Evolutionary conservation across 768 basidiomycete genomes (phyloP).

Genomic region (Lentinula sp.): DNA sequence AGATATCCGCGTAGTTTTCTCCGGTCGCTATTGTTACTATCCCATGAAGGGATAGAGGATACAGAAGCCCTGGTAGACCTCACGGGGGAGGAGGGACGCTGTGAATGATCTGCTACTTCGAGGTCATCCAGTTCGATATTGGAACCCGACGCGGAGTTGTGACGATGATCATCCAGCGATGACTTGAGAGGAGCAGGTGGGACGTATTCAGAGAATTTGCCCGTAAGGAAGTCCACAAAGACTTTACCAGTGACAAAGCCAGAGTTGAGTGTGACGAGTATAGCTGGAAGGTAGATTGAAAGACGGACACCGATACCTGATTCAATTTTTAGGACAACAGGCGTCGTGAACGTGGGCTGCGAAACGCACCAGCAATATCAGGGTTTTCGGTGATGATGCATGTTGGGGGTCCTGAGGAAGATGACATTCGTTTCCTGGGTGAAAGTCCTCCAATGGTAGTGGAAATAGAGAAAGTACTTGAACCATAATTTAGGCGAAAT

Average conservation of each 20-base stretch:
- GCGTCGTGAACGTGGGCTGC: background rate
- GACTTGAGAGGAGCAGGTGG: background rate
- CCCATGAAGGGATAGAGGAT: background rate
- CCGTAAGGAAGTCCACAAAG: background rate
- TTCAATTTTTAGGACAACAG: no score
- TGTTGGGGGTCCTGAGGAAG: no score
- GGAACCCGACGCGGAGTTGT: background rate
- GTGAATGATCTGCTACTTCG: background rate
- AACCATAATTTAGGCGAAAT: no score
- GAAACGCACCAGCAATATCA: background rate
- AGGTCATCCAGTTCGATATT: background rate
- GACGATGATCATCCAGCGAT: background rate
- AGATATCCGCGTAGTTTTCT: background rate
- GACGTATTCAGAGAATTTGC: background rate
- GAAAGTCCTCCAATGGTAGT: no score
- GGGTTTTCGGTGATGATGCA: background rate
- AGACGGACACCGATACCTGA: background rate
- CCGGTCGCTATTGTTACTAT: background rate
- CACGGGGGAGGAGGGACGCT: background rate
- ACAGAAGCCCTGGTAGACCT: background rate
- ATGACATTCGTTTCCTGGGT: no score
- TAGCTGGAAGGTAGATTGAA: background rate
- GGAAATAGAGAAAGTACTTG: no score
- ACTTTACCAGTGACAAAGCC: background rate
- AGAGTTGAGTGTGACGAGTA: background rate